Conservation (phyloP, 2,329 filamentous ascomycete species). For the Pezicula radicicola region DNA sequence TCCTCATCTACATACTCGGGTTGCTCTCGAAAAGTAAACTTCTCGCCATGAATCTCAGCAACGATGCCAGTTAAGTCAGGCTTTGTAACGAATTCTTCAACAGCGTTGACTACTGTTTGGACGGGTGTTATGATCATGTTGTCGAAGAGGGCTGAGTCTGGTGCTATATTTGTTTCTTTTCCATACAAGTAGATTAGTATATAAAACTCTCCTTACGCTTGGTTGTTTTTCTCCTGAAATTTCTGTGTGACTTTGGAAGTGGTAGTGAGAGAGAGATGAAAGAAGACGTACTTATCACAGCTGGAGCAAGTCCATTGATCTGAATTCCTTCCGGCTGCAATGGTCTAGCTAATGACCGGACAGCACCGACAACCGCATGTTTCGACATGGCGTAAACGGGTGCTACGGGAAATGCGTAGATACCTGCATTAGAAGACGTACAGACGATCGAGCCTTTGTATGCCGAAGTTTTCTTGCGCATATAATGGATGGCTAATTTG, state of each 20-base stretch:
- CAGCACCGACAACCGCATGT: conserved; percentile 44
- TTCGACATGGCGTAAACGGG: conserved; percentile 49
- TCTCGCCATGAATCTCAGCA: conserved; percentile 49
- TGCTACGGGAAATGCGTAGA: conserved; percentile 48
- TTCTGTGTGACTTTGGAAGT: too few relatives aligned
- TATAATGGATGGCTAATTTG: conserved; percentile 47
- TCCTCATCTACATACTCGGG: conserved; percentile 46
- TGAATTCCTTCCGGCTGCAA: conserved; percentile 40
- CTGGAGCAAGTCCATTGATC: conserved; percentile 48
- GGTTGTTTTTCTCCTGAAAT: too few relatives aligned
- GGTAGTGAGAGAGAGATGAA: neutral
- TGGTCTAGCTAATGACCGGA: conserved; percentile 40
- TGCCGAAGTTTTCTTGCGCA: conserved; percentile 38
- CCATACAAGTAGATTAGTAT: too few relatives aligned
- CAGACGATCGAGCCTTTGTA: conserved; percentile 39
- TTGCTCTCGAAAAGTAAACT: conserved; percentile 42
- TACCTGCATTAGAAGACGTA: conserved; percentile 49
- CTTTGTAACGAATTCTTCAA: conserved; percentile 39
- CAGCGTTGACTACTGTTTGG: conserved; percentile 41
- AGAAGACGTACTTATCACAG: conserved; percentile 40
- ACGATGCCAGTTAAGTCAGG: conserved; percentile 38
- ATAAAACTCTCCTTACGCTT: too few relatives aligned
- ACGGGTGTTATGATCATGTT: conserved; percentile 49
- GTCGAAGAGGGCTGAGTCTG: conserved; percentile 37
- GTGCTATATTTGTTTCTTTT: conserved; percentile 43